Percentiles rank a stretch among this genome's conserved stretches.
These are phyloP conservation scores for Hypholoma sublateritium DNA, from an alignment of 768 basidiomycete species.

Conservation along the genomic window DNA sequence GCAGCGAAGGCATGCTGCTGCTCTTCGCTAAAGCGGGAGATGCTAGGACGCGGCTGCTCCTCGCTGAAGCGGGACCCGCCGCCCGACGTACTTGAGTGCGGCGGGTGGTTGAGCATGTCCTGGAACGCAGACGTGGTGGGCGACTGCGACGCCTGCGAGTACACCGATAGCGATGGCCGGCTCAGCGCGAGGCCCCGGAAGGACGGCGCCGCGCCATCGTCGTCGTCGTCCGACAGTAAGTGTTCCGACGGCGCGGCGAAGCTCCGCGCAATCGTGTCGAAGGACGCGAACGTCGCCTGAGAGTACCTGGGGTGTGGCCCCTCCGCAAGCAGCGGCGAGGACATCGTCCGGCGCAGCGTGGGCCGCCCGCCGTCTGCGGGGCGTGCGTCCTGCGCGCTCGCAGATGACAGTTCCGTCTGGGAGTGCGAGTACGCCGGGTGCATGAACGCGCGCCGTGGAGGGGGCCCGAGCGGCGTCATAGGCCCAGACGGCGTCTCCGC, in stretches of 20 bases:
- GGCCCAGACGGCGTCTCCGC: conserved; percentile 65
- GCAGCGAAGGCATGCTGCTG: conserved; percentile 20
- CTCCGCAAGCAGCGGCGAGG: conserved; percentile 54
- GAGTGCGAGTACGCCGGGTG: conserved; percentile 56
- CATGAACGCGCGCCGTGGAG: conserved; percentile 54
- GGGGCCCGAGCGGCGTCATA: conserved; percentile 62
- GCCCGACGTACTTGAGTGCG: conserved; percentile 22
- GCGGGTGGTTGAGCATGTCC: conserved; percentile 45
- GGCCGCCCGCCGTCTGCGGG: conserved; percentile 13
- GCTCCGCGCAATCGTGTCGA: conserved; percentile 25
- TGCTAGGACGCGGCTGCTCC: neutral
- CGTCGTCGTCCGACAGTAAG: conserved; percentile 35
- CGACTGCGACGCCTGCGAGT: conserved; percentile 59
- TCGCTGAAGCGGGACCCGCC: conserved; percentile 23
- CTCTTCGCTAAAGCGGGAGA: conserved; percentile 10
- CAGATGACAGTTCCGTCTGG: conserved; percentile 45
- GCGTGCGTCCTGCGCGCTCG: conserved; percentile 8
- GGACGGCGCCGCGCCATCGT: conserved; percentile 41
- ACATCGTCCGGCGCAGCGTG: conserved; percentile 47
- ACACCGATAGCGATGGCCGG: conserved; percentile 63
- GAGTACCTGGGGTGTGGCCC: conserved; percentile 31
- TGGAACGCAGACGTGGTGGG: conserved; percentile 83
- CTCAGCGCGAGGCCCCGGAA: conserved; percentile 48
- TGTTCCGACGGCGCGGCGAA: conserved; percentile 27
- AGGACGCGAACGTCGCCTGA: conserved; percentile 29